Conservation (phyloP, 2,329 filamentous ascomycete genomes). For the Rugonectria rugulosa region DNA sequence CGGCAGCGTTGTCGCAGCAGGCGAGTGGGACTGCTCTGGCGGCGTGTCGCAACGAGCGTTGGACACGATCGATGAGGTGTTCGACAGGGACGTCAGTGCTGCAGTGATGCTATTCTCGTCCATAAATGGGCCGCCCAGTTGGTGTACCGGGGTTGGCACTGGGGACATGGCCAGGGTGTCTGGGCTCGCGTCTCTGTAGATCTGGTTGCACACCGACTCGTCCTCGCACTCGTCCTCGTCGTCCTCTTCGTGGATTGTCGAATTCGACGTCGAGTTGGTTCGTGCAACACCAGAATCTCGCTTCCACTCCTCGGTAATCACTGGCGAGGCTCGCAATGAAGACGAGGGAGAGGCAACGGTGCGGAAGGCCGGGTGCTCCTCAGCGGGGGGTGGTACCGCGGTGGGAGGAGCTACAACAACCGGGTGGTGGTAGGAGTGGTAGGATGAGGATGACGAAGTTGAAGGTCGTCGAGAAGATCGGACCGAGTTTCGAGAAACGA, state of each 20-base stretch:
- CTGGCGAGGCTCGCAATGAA: constrained; percentile 32
- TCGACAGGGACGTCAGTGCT: constrained; percentile 32
- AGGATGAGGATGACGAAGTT: constrained; percentile 33
- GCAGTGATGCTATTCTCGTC: constrained; percentile 35
- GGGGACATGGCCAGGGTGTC: constrained; percentile 18
- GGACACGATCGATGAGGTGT: constrained; percentile 34
- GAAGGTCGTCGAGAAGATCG: constrained; percentile 40
- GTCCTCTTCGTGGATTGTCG: constrained; percentile 50
- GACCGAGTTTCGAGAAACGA: constrained; percentile 54
- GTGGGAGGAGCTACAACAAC: constrained; percentile 43
- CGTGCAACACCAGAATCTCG: constrained; percentile 63
- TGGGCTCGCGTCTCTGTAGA: constrained; percentile 1
- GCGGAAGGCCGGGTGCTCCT: constrained; percentile 63
- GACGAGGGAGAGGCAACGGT: constrained; percentile 28
- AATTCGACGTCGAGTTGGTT: constrained; percentile 48
- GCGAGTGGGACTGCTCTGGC: constrained; percentile 25
- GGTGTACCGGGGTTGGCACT: constrained; percentile 22
- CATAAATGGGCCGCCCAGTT: constrained; percentile 33
- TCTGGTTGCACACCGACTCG: constrained; percentile 25
- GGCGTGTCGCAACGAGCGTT: constrained; percentile 34
- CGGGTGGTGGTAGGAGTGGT: constrained; percentile 36
- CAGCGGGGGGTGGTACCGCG: constrained; percentile 53
- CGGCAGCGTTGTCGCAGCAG: constrained; percentile 23
- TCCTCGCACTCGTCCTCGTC: constrained; percentile 48
- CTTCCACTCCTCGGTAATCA: constrained; percentile 53